Conservation (phyloP, 192 early-diverging fungal genomes). For the Dissophora ornata region DNA sequence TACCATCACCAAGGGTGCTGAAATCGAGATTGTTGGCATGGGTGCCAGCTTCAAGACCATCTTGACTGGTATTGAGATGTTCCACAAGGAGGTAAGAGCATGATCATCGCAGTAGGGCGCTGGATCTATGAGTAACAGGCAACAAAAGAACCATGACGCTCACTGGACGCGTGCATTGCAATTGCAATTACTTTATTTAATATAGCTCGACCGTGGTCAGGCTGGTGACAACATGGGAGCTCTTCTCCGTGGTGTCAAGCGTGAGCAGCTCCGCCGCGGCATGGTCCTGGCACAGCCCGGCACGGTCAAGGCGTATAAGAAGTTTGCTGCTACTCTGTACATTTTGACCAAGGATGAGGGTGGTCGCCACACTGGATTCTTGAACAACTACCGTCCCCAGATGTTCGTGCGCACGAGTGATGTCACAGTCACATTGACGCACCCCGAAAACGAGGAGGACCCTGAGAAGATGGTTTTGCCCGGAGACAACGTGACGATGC, state of each 20-base stretch:
- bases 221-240: slow-evolving; percentile 99
- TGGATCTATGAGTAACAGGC: neutral
- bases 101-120: no score
- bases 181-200: no score
- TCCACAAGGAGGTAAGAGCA: slow-evolving; percentile 92
- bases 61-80: slow-evolving; percentile 99
- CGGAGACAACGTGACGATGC: slow-evolving; percentile 93
- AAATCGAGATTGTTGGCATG: slow-evolving; percentile 97
- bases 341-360: slow-evolving; percentile 98
- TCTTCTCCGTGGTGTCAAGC: slow-evolving; percentile 96
- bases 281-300: slow-evolving; percentile 94
- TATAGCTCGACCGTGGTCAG: slow-evolving; percentile 91
- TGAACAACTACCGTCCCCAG: slow-evolving; percentile 97
- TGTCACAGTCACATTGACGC: slow-evolving; percentile 87
- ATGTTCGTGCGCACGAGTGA: slow-evolving; percentile 97
- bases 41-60: slow-evolving; percentile 91
- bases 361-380: slow-evolving; percentile 97
- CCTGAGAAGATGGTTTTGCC: slow-evolving; percentile 98
- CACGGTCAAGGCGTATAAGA: slow-evolving; percentile 94
- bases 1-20: slow-evolving; percentile 89
- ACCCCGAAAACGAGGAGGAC: slow-evolving; percentile 81
- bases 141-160: no score
- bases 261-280: slow-evolving; percentile 95
- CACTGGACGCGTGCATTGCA: no score
- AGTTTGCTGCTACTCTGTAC: slow-evolving; percentile 93